phyloP scores from a whole-genome alignment of 2,329 filamentous ascomycete genomes.

The Ceratocystis smalleyi region DNA sequence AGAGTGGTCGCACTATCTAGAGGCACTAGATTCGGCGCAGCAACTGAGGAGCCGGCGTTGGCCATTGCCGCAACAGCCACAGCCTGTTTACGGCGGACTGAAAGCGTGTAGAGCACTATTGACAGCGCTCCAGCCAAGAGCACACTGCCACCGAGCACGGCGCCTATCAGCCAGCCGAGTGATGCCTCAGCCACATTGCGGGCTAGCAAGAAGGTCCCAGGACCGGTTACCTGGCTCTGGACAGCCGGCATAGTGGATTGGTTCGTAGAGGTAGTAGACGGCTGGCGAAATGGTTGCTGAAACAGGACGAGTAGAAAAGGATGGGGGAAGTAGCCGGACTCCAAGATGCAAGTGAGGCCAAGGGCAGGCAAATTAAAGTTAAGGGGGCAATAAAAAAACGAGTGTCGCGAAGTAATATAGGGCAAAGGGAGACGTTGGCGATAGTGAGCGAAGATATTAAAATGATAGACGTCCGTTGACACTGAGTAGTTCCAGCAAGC shows the following conservation, averaged over 20 bases:
- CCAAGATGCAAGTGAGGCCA: neutral
- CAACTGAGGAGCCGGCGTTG: neutral
- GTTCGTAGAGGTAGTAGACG: neutral
- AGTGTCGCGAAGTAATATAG: conserved; percentile 6
- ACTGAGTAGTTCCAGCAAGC: neutral
- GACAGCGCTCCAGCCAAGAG: conserved; percentile 31
- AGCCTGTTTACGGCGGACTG: conserved; percentile 21
- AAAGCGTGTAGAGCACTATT: conserved; percentile 29
- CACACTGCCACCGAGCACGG: conserved; percentile 34
- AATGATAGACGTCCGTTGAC: neutral
- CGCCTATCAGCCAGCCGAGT: conserved; percentile 29
- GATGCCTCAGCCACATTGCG: neutral
- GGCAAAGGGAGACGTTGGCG: neutral
- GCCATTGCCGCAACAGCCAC: neutral
- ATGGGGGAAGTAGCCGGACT: neutral
- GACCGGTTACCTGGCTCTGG: conserved; percentile 8
- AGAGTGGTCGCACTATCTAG: neutral
- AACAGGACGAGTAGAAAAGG: neutral
- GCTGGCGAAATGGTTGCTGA: neutral
- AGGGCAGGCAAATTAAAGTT: neutral
- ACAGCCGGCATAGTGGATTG: conserved; percentile 9
- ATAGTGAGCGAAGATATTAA: neutral
- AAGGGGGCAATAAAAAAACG: neutral
- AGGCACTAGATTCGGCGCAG: neutral
- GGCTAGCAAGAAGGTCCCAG: neutral